Percentiles rank a stretch among this genome's conserved stretches.
Conservation (phyloP, 257 asterid species). For the Nicotiana paniculata region DNA sequence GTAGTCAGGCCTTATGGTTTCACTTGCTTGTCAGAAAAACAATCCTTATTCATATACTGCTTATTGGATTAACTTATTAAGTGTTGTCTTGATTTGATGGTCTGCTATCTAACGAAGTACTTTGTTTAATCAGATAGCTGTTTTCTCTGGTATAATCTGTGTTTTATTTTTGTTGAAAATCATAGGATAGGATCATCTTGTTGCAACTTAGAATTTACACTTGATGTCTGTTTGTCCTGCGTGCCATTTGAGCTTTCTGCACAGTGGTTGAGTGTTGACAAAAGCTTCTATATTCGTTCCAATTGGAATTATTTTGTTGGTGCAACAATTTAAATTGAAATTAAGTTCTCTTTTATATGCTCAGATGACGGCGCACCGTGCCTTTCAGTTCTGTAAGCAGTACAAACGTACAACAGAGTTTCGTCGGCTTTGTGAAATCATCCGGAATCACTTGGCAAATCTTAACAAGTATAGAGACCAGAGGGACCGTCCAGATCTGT, state of each 20-base stretch:
- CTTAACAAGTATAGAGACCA: conserved; percentile 41
- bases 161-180: not conserved
- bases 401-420: conserved; percentile 38
- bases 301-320: not conserved
- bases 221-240: not conserved
- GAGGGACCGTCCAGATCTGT: conserved; percentile 39
- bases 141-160: not conserved
- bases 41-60: not conserved
- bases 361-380: conserved; percentile 41
- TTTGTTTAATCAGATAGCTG: not conserved
- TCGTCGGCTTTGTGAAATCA: conserved; percentile 34
- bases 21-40: not conserved
- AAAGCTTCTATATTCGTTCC: not conserved
- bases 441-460: conserved; percentile 38
- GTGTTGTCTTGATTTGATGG: not conserved
- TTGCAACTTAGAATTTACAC: not conserved
- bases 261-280: not conserved
- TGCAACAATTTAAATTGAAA: not conserved
- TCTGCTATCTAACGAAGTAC: not conserved
- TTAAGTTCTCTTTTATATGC: not conserved
- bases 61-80: not conserved
- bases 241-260: not conserved
- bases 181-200: not conserved
- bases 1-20: not conserved
- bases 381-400: conserved; percentile 38